Base-by-base conservation (phyloP, 495 filamentous ascomycete genomes). In the Amorphotheca resinae region DNA sequence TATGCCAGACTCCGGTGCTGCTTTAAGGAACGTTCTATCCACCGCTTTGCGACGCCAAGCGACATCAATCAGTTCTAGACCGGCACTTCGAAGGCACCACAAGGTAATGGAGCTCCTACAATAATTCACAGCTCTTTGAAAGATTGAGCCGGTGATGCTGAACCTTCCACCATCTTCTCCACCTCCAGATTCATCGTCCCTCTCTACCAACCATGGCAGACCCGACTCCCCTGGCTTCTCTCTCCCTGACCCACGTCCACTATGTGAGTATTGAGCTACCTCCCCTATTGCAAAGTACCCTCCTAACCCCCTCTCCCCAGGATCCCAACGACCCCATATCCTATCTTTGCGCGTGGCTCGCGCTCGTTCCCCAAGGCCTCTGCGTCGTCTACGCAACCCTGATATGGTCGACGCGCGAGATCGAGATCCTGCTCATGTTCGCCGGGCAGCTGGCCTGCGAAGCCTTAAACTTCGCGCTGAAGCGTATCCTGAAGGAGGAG, bases 171-270 rank as follows among this genome's bases (percentile, higher is more conserved):
- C n/a, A n/a, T n/a, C n/a, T n/a, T n/a, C n/a, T n/a, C n/a, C n/a
- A n/a, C n/a, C n/a, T n/a, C n/a, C n/a, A n/a, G n/a, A n/a, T n/a
- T n/a, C n/a, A n/a, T n/a, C n/a, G n/a, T n/a, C n/a, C n/a, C n/a
- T n/a, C n/a, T n/a, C n/a, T n/a, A n/a, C n/a, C n/a, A n/a, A 48
- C 8, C 38, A 82, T 84, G 78, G 72, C 72, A 37, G 73, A 85
- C 49, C 65, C 60, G 4, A 58, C 74, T 18, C 78, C 84, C 1
- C 65, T 96, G 20, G 86, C 89, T 22, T 96, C 91, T 14, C 72
- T 95, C 38, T 93, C 86, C 41, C 66, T 95, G 38, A 96, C 93
- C 9, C 89, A 96, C 62, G 87, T 98, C 44, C 84, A 93, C 68
- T 98, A 98, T 67, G 88, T 94, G 63, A 48, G 72, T 54, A n/a